These are phyloP conservation scores for Parietichytrium sp. DNA, from an alignment of 108 stramenopile genomes.

Conservation along the genomic window DNA sequence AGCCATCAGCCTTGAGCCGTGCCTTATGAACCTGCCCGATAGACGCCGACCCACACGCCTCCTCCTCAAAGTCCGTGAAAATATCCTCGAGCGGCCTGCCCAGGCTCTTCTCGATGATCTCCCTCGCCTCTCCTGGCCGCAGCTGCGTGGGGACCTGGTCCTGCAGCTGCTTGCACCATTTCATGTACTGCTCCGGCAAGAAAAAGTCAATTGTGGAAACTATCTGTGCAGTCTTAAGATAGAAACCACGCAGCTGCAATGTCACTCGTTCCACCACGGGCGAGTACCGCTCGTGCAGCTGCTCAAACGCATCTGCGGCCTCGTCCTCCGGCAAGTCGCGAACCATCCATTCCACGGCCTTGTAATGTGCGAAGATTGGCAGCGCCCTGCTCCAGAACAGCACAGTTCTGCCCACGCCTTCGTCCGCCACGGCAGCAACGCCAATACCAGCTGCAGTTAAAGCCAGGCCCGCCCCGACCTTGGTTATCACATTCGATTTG, in stretches of 20 bases:
- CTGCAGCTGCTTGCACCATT: slow-evolving; percentile 47
- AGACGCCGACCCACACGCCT: slow-evolving; percentile 50
- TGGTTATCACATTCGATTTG: too few relatives aligned
- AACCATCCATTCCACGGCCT: neutral
- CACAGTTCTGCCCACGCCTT: neutral
- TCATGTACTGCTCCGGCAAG: slow-evolving; percentile 51
- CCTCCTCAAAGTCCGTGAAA: slow-evolving; percentile 46
- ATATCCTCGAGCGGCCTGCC: slow-evolving; percentile 39
- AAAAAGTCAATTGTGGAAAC: slow-evolving; percentile 57
- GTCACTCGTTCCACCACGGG: slow-evolving; percentile 50
- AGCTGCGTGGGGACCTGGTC: slow-evolving; percentile 55
- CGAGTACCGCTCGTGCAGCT: slow-evolving; percentile 42
- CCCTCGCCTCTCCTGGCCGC: slow-evolving; percentile 42
- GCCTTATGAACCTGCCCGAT: slow-evolving; percentile 54
- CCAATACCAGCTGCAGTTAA: neutral
- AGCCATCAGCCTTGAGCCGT: neutral
- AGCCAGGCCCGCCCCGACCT: too few relatives aligned
- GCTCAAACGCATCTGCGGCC: neutral
- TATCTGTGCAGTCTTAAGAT: slow-evolving; percentile 61
- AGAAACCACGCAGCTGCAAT: slow-evolving; percentile 57
- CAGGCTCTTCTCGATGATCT: slow-evolving; percentile 50
- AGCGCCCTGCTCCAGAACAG: neutral
- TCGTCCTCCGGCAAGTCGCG: neutral
- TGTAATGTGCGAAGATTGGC: slow-evolving; percentile 35
- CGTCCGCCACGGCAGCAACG: neutral